phyloP scores from a whole-genome alignment of 257 asterid species.

The Misopates orontium region DNA sequence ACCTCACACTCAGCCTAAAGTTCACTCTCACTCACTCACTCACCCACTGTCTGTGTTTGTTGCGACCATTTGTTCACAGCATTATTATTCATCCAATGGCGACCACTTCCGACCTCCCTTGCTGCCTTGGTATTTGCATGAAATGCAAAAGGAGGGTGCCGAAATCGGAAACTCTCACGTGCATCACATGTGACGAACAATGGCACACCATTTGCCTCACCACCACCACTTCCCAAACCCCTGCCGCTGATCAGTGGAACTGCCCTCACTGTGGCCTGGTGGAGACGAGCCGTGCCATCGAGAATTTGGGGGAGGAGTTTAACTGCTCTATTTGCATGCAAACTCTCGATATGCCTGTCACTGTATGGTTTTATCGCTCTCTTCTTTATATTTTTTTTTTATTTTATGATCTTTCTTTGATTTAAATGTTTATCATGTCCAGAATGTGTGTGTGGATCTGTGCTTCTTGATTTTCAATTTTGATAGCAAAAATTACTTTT shows the following conservation, averaged over 20 bases:
- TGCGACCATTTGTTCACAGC: neutral
- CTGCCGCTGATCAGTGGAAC: slow-evolving; percentile 59
- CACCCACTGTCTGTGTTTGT: no score
- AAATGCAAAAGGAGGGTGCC: slow-evolving; percentile 55
- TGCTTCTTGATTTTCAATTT: no score
- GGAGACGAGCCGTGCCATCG: slow-evolving; percentile 64
- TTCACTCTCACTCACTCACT: no score
- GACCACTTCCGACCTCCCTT: slow-evolving; percentile 74
- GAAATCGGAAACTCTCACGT: slow-evolving; percentile 51
- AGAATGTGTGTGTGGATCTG: no score
- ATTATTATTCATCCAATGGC: slow-evolving; percentile 49
- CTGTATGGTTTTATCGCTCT: slow-evolving; percentile 46
- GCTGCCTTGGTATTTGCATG: slow-evolving; percentile 90
- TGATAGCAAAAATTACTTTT: no score
- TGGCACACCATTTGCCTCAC: slow-evolving; percentile 81
- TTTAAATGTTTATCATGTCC: no score
- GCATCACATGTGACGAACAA: slow-evolving; percentile 76
- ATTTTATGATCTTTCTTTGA: neutral
- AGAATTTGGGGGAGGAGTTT: slow-evolving; percentile 66
- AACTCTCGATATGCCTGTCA: slow-evolving; percentile 77
- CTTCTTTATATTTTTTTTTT: neutral
- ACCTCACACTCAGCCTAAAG: no score
- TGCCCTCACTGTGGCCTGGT: slow-evolving; percentile 85
- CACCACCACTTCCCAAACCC: slow-evolving; percentile 46
- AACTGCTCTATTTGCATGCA: slow-evolving; percentile 96